phyloP scores from a whole-genome alignment of 805 yeast genomes.

The Pichia ethanolica region DNA sequence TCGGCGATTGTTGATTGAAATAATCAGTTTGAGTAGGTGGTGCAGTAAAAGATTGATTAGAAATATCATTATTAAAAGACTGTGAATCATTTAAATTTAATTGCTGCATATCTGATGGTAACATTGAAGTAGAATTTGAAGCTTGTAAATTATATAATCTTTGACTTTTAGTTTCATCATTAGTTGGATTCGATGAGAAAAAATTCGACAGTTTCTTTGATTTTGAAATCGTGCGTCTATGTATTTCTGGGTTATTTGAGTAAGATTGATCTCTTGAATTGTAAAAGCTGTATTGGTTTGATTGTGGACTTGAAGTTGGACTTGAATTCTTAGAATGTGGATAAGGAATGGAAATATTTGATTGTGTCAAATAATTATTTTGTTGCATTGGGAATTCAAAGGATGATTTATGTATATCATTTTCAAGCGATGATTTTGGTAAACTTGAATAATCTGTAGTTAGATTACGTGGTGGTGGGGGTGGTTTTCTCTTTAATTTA shows the following conservation, averaged over 20 bases:
- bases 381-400: background rate
- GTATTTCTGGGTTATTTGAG: background rate
- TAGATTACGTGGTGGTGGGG: constrained; percentile 2
- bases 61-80: background rate
- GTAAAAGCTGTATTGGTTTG: background rate
- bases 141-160: background rate
- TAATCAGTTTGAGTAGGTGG: background rate
- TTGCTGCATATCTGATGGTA: background rate
- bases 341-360: background rate
- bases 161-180: background rate
- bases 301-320: background rate
- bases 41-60: background rate
- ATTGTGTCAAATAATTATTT: background rate
- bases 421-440: background rate
- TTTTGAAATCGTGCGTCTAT: background rate
- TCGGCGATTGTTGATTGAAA: background rate
- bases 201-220: constrained; percentile 5
- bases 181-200: background rate
- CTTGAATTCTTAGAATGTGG: background rate
- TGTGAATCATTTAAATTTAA: background rate
- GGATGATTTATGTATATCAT: background rate
- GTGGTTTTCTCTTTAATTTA: constrained; percentile 13
- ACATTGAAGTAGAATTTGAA: background rate
- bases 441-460: background rate
- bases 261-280: background rate